Evolutionary conservation across 495 filamentous ascomycete species (phyloP), one percentile per base, ranked within the genome.

Genomic region (Aspergillus nanangensis): DNA sequence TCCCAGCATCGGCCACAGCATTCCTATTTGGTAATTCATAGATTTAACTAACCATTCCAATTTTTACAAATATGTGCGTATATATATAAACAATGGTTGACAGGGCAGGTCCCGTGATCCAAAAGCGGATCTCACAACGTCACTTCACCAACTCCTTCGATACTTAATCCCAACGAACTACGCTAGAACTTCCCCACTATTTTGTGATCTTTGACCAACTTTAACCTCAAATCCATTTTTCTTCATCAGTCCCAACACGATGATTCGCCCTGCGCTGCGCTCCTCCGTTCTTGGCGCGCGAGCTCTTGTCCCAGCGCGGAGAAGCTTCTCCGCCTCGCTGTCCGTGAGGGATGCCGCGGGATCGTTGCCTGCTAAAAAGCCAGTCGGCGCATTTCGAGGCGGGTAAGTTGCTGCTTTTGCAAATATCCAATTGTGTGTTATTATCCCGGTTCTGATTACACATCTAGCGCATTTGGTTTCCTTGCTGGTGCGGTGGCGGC

Each of bases 311-410:
- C 45, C 51, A 35, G 50, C 52, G 35, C 53, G 60, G 38, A 33
- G 38, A 21, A 41, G 42, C 53, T 70, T 73, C 55, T 68, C 68
- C 23, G 50, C 54, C 40, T 69, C 71, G 48, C 52, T 57, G 33
- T 55, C 60, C 33, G 56, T 61, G 43, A 68, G 52, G 50, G 44
- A 68, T 22, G 60, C 58, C 45, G 52, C 53, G 46, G 24, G 53
- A 42, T 49, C 56, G 22, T 59, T 89, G 50, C 87, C 87, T 7
- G 76, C 76, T 38, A 79, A 81, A 55, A 94, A 86, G 65, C 91
- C 91, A 8, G 80, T 96, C 36, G 91, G 91, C 38, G 90, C 90
- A 41, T 92, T 96, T 68, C 80, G 91, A 53, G 91, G 90, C 76
- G 91, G 90, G 90, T 95, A 67, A 71, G 83, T 80, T 23, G 15